Evolutionary conservation across 192 early-diverging fungal species (phyloP), one percentile per base, ranked within the genome.

Genomic region (Backusella australiensis): DNA sequence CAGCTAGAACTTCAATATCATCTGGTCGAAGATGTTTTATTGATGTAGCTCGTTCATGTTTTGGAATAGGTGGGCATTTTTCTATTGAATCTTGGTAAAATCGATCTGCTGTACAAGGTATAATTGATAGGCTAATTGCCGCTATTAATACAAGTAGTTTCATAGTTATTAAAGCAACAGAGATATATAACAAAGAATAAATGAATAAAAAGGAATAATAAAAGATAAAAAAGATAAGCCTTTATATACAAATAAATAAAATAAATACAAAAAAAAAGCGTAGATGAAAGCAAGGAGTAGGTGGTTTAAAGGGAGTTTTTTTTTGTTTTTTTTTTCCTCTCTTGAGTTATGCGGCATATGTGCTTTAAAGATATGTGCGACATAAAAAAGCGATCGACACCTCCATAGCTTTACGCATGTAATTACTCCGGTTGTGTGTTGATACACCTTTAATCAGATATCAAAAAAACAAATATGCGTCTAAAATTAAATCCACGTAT

Each of bases 1-100:
- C 72, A 39, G 72, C 72, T 17, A 74, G 23, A 15, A 74, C 72
- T 38, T 36, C 19, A 36, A 74, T 74, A 59, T 74, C 72, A 65
- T 34, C 38, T 26, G 72, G 52, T 4, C 56, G 52, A 56, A 74
- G 56, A 9, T 74, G 35, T 8, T 36, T 2, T 15, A 74, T 36
- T 1, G 52, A 63, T 14, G 0, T 41, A 6, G 72, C 53, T 63
- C 35, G 56, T 5, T 21, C 36, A 59, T 35, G 59, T n/a, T 23
- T 34, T 39, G 53, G 56, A 19, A 36, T 74, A 21, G 52, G 36
- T 65, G 56, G 72, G 4, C 67, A 69, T 69, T 39, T 38, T 6
- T 17, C 34, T 41, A 69, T 69, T 21, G 34, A 19, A 11, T 69
- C 34, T 35, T 1, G 6, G 4, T 21, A 38, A 7, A 69, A 7